These are phyloP conservation scores for Phytophthora palmivora DNA, from an alignment of 352 stramenopile species.

Conservation along the genomic window DNA sequence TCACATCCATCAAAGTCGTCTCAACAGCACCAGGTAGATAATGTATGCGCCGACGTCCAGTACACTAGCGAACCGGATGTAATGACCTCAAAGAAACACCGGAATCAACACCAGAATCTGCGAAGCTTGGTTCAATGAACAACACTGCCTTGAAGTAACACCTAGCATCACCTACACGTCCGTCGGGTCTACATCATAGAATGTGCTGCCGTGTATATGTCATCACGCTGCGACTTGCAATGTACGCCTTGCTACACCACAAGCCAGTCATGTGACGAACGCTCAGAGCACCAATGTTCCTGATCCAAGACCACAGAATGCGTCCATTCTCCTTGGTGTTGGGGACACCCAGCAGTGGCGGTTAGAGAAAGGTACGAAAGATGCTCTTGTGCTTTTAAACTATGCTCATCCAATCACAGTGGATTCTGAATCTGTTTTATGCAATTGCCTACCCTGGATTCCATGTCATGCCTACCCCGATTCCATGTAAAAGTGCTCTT, in stretches of 20 bases:
- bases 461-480: no score
- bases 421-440: no score
- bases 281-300: conserved; percentile 25
- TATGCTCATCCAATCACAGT: no score
- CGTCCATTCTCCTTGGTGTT: no score
- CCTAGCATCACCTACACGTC: conserved; percentile 20
- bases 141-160: conserved; percentile 20
- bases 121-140: conserved; percentile 23
- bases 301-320: conserved; percentile 16
- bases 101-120: conserved; percentile 21
- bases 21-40: conserved; percentile 48
- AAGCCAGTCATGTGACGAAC: conserved; percentile 58
- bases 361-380: no score
- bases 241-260: conserved; percentile 34
- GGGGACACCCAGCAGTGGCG: no score
- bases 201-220: conserved; percentile 16
- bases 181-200: conserved; percentile 15
- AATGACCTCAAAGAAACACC: conserved; percentile 26
- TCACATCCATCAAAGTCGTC: conserved; percentile 27
- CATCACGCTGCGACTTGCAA: conserved; percentile 27
- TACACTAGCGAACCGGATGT: conserved; percentile 75
- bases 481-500: no score
- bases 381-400: no score
- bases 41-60: conserved; percentile 41
- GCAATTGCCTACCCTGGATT: no score